Base-by-base conservation (phyloP, 2,329 filamentous ascomycete genomes). In the Trichoderma breve region DNA sequence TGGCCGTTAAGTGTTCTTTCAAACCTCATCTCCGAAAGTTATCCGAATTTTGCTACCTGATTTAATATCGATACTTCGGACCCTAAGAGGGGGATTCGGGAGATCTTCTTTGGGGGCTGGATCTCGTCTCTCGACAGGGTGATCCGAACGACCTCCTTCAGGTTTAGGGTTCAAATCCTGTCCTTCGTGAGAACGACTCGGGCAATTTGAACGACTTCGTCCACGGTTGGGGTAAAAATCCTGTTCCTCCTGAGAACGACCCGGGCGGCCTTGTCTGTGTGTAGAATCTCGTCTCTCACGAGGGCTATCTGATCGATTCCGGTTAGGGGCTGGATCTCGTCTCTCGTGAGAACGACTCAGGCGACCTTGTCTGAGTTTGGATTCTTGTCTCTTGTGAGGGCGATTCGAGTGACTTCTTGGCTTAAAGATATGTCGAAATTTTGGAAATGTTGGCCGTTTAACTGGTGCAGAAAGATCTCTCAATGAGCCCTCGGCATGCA, bases 341-440 rank as follows among this genome's bases (percentile, higher is more conserved):
- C n/a, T 51, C 12, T 51, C 43, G 4, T 6, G 0, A 51, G 43
- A 21, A 21, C 18, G n/a, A 12, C 43, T 51, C 9, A 9, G n/a
- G 43, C 9, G n/a, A 47, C 4, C 9, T 47, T 14, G n/a, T 51
- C 47, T 24, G n/a, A 9, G n/a, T 2, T 3, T 14, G 2, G n/a
- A 24, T 0, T 24, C 47, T 21, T 3, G 47, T 51, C 0, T 51
- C 47, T 6, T 5, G 5, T 3, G 47, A 3, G n/a, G 47, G 47
- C 11, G n/a, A 24, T 24, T 24, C 47, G n/a, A 51, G 47, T 1
- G 5, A 14, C 5, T 3, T 21, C 47, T 51, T 6, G 2, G n/a
- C 24, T 24, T 3, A 5, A 1, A 18, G 36, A 2, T 39, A 3
- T 1, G 0, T 18, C 36, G 36, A 18, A 0, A 3, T 7, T 0